Evolutionary conservation across 139 green algal genomes (phyloP).

Genomic region (Yamagishiella unicocca): DNA sequence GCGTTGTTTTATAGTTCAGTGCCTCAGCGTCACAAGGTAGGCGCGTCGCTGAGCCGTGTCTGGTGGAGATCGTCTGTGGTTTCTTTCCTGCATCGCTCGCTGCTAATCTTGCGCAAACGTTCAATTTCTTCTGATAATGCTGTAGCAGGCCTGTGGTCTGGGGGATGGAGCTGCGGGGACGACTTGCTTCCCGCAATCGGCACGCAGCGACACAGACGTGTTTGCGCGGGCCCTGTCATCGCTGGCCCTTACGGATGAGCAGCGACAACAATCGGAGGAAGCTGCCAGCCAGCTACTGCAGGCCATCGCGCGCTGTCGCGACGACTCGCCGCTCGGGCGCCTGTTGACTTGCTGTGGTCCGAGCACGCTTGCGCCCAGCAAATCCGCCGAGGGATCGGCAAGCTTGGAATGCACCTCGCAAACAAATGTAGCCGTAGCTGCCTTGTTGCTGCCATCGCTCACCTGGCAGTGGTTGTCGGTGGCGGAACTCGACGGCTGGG

Average conservation of each 20-base stretch:
- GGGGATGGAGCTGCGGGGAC: neutral
- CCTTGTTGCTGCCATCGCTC: neutral
- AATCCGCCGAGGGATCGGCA: neutral
- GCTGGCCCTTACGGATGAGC: neutral
- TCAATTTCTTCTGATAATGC: no score
- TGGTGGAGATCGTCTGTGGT: neutral
- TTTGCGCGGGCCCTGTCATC: neutral
- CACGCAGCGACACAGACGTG: neutral
- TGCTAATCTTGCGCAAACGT: no score
- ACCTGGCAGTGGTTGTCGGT: slow-evolving; percentile 21
- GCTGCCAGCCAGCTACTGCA: neutral
- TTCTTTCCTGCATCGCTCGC: no score
- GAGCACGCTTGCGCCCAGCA: neutral
- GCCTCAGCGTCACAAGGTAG: neutral
- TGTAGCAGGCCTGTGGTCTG: no score
- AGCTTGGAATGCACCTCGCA: neutral
- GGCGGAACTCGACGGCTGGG: neutral
- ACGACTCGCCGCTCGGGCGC: neutral
- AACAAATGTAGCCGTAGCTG: neutral
- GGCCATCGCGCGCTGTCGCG: neutral
- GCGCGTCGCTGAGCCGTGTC: neutral
- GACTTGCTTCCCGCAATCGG: neutral
- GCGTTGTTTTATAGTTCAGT: neutral
- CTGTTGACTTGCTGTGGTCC: neutral
- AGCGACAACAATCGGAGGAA: neutral